Percentiles rank a stretch among this genome's conserved stretches.
phyloP scores from a whole-genome alignment of 179 eudicot genomes.

The Silene vulgaris region DNA sequence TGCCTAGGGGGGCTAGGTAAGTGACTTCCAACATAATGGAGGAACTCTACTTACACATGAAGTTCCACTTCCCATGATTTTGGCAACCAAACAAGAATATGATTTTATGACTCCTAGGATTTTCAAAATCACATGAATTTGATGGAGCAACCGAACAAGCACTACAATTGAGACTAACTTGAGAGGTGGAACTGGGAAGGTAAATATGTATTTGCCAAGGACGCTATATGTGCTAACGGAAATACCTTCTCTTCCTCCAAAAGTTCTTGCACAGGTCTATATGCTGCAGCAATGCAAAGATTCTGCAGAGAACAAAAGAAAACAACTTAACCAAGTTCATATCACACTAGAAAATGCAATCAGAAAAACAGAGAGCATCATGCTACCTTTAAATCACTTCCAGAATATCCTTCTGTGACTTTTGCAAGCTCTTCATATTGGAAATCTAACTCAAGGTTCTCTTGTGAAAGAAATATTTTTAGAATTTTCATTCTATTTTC shows the following conservation, averaged over 20 bases:
- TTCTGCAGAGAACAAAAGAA: constrained; percentile 50
- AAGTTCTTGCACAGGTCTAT: constrained; percentile 97
- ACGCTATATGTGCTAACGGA: background rate
- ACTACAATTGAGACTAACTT: too few relatives aligned
- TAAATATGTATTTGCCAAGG: background rate
- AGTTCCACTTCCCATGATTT: background rate
- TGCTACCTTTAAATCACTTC: constrained; percentile 91
- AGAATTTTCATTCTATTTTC: constrained; percentile 76
- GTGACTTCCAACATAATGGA: too few relatives aligned
- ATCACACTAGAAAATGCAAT: background rate
- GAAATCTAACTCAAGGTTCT: constrained; percentile 64
- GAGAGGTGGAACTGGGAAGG: background rate
- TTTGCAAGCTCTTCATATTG: constrained; percentile 67
- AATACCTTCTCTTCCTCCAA: constrained; percentile 79
- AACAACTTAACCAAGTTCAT: background rate
- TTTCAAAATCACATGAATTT: too few relatives aligned
- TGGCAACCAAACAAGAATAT: background rate
- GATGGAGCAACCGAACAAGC: too few relatives aligned
- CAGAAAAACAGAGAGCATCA: background rate
- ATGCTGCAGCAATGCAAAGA: constrained; percentile 96
- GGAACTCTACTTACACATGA: too few relatives aligned
- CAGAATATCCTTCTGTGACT: constrained; percentile 93
- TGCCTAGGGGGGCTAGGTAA: too few relatives aligned
- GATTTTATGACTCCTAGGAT: too few relatives aligned
- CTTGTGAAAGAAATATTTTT: constrained; percentile 75